phyloP scores from a whole-genome alignment of 768 basidiomycete species.

The Scleroderma bovista region DNA sequence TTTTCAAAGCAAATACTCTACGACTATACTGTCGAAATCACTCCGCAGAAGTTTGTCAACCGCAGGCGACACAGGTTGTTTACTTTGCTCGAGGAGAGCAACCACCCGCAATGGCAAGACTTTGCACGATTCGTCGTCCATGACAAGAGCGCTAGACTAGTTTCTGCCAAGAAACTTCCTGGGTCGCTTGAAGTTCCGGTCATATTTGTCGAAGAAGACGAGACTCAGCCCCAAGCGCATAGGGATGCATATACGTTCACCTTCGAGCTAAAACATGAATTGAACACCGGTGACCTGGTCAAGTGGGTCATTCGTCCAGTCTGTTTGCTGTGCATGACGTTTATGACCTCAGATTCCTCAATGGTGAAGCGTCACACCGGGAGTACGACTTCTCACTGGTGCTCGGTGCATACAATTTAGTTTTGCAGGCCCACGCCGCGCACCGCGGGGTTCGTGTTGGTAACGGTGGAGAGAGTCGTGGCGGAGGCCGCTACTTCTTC shows the following conservation, averaged over 20 bases:
- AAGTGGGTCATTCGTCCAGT: constrained; percentile 24
- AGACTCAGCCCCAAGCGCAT: constrained; percentile 22
- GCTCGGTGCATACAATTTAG: constrained; percentile 42
- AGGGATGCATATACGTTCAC: constrained; percentile 35
- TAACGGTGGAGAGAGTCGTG: neutral
- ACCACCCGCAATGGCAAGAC: constrained; percentile 31
- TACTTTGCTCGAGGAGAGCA: constrained; percentile 36
- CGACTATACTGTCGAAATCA: constrained; percentile 40
- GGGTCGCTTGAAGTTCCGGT: constrained; percentile 31
- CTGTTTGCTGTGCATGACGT: neutral
- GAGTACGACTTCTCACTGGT: constrained; percentile 38
- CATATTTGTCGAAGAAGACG: constrained; percentile 38
- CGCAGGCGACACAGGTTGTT: constrained; percentile 39
- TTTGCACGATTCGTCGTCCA: constrained; percentile 33
- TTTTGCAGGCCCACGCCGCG: constrained; percentile 40
- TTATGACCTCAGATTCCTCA: constrained; percentile 31
- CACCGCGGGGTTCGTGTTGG: constrained; percentile 41
- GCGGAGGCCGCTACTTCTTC: constrained; percentile 50
- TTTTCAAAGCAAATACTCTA: constrained; percentile 37
- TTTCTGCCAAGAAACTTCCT: constrained; percentile 35
- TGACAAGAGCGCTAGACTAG: constrained; percentile 38
- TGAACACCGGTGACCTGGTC: constrained; percentile 25
- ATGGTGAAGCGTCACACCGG: constrained; percentile 32
- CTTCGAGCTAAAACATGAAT: constrained; percentile 26
- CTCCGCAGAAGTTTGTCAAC: constrained; percentile 31